A percentile compares a stretch with the other conserved stretches of the same genome.
These are phyloP conservation scores for Cladosporium colombiae DNA, from an alignment of 2,329 filamentous ascomycete genomes.

Conservation along the genomic window DNA sequence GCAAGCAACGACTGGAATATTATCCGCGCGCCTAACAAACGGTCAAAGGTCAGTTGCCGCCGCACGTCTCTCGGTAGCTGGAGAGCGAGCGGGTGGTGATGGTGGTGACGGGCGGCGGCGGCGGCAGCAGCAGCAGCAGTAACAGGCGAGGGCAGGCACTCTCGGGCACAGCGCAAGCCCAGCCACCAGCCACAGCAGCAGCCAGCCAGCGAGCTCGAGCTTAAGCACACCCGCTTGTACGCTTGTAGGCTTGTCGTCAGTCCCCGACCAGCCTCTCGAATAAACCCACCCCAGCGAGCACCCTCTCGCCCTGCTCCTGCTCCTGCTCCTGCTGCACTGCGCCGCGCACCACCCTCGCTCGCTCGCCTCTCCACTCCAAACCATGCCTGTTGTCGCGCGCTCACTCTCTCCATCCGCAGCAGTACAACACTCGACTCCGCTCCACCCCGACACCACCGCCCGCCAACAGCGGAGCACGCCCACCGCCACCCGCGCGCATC, in stretches of 20 bases:
- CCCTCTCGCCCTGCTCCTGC: neutral
- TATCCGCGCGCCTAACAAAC: neutral
- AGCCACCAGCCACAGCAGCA: slow-evolving; percentile 3
- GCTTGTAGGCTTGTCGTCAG: no score
- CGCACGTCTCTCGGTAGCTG: neutral
- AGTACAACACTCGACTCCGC: neutral
- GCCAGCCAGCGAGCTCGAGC: slow-evolving; percentile 2
- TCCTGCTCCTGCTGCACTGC: neutral
- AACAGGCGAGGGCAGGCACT: neutral
- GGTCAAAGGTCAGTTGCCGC: neutral
- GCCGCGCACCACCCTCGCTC: slow-evolving; percentile 1
- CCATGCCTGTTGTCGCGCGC: slow-evolving; percentile 16
- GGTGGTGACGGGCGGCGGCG: neutral
- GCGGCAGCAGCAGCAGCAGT: neutral
- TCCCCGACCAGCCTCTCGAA: slow-evolving; percentile 15
- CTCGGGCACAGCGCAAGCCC: slow-evolving; percentile 2
- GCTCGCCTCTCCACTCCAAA: neutral
- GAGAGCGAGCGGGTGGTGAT: neutral
- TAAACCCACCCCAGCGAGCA: neutral
- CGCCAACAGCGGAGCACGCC: neutral
- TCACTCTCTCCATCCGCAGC: slow-evolving; percentile 1
- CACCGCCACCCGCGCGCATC: slow-evolving; percentile 4
- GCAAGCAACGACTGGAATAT: neutral
- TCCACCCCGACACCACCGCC: neutral
- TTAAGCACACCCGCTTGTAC: neutral